Base-by-base conservation (phyloP, 2,329 filamentous ascomycete species). In the Reticulascus tulasneorum region DNA sequence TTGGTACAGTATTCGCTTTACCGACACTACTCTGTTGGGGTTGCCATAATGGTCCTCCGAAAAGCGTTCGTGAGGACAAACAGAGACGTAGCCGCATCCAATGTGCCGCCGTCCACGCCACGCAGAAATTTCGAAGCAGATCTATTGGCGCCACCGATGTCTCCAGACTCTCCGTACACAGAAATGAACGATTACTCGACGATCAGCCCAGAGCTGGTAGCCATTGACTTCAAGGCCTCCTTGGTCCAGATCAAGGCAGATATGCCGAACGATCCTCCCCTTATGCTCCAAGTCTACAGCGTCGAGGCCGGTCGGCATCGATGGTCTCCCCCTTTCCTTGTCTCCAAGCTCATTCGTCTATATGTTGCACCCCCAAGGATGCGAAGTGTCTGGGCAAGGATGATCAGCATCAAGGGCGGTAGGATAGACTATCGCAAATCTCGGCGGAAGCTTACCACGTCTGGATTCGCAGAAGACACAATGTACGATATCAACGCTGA, bases 1-100 rank as follows among this genome's bases (percentile, higher is more conserved):
- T 79, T 86, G 42, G 54, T 94, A 7, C 84, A 94, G 33, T 97
- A 97, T 55, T 98, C 94, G 1, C 74, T 98, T 0, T 95, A 94
- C 58, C 83, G 90, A 4, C 90, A 95, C 55, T 98, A 96, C 54
- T 84, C 90, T 1, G 73, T 94, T 18, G 86, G 88, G 1, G 80
- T 97, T 41, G 93, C 91, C 8, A 67, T 75, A 17, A 82, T 81
- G 54, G 86, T 94, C 4, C 59, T 98, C 17, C 73, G 74, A 35
- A 80, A 79, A 51, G 83, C 84, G 0, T 86, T 90, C 45, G 60
- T 77, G 57, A 69, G 64, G 39, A 72, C 74, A 1, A 62, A 64
- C 23, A 62, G 59, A 18, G 71, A 74, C 40, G 27, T 50, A 16
- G 24, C 32, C 20, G 32, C 41, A 13, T 38, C 53, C 2, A 45